These are phyloP conservation scores for Podaxis rugospora DNA, from an alignment of 768 basidiomycete genomes.

Conservation along the genomic window DNA sequence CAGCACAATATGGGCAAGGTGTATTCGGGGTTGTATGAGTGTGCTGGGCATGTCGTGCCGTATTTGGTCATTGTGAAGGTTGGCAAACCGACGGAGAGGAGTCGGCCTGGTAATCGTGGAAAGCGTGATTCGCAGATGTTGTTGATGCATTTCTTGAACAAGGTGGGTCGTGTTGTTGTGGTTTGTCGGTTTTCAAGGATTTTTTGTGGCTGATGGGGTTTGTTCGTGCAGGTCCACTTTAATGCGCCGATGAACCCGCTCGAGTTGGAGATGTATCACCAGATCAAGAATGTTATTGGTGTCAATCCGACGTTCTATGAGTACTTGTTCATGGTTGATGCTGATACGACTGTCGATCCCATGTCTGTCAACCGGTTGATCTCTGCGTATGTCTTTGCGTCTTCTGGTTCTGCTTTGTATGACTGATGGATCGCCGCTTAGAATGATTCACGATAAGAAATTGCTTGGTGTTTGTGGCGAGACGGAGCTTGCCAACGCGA, in stretches of 20 bases:
- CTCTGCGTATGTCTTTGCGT: conserved; percentile 67
- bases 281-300: conserved; percentile 99
- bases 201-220: not conserved
- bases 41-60: conserved; percentile 91
- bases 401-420: not conserved
- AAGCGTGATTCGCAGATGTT: conserved; percentile 98
- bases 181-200: not conserved
- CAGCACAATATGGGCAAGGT: conserved; percentile 99
- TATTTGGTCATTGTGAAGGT: conserved; percentile 91
- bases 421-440: conserved; percentile 24
- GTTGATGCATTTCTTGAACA: conserved; percentile 97
- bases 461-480: conserved; percentile 94
- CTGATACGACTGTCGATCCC: conserved; percentile 91
- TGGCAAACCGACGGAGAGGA: conserved; percentile 92
- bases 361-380: conserved; percentile 86
- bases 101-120: conserved; percentile 93
- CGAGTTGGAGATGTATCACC: conserved; percentile 98
- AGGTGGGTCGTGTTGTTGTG: conserved; percentile 41
- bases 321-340: conserved; percentile 89
- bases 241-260: conserved; percentile 94
- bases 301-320: conserved; percentile 99
- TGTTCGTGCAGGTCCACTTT: conserved; percentile 78
- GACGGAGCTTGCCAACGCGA: conserved; percentile 87
- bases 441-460: conserved; percentile 97
- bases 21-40: conserved; percentile 94